These are phyloP conservation scores for Persicaria tinctoria DNA, from an alignment of 148 eudicot species.

Conservation along the genomic window DNA sequence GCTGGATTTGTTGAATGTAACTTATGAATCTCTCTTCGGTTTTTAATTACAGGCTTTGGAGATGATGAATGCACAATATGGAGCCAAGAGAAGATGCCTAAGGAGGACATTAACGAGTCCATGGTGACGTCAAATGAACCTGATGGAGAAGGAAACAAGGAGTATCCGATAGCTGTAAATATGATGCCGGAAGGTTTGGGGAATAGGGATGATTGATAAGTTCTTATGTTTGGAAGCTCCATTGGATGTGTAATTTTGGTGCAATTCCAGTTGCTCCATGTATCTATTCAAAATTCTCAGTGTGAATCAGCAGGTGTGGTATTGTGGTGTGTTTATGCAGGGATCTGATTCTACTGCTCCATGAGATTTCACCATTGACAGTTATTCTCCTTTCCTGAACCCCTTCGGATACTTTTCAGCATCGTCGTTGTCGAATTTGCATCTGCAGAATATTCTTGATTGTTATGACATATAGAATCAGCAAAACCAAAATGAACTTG, in stretches of 20 bases:
- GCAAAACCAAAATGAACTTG: no score
- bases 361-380: background rate
- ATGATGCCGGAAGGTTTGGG: background rate
- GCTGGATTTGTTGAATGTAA: background rate
- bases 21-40: background rate
- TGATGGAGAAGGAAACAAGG: background rate
- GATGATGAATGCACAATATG: slow-evolving; percentile 48
- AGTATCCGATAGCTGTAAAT: background rate
- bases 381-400: background rate
- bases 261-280: background rate
- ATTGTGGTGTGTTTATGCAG: slow-evolving; percentile 2
- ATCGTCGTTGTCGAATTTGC: background rate
- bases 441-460: background rate
- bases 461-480: background rate
- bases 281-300: background rate
- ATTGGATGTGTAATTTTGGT: background rate
- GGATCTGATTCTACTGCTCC: background rate
- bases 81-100: slow-evolving; percentile 48
- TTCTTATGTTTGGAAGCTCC: background rate
- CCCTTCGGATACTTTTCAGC: background rate
- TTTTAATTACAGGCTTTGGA: slow-evolving; percentile 37
- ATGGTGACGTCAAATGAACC: slow-evolving; percentile 32
- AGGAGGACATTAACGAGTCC: slow-evolving; percentile 76
- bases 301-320: no score
- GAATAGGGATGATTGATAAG: background rate